Base-by-base conservation (phyloP, 306 rosid species). In the Begonia fuchsioides region DNA sequence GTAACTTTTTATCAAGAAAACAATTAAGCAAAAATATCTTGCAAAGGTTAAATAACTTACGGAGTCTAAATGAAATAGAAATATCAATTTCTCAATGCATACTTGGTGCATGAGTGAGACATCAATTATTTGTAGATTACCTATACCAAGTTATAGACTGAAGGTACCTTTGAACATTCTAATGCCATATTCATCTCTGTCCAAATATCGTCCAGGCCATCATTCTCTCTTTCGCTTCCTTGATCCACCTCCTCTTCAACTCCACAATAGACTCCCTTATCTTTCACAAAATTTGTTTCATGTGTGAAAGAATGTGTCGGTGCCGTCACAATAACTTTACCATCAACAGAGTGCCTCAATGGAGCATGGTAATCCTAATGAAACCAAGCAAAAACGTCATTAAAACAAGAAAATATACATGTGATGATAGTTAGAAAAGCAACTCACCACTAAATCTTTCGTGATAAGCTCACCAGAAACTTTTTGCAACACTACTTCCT, bases 201-300 rank as follows among this genome's bases (percentile, higher is more conserved):
- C 98, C 98, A 90, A 38, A 82, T 76, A 61, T 90, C 93, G 2
- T 50, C 78, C 10, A 85, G 69, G 32, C 79, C 95, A 20, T 81
- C 95, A 46, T 79, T 92, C 65, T 53, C 68, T 12, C 50, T 16
- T 16, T 62, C 67, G 44, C 15, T 60, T 53, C 52, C 38, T 12
- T 57, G 50, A 57, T 63, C 49, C 15, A 52, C 73, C 38, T 71
- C 83, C 49, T 76, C 92, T 20, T 65, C 71, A 10, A 75, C 66
- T 61, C 95, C 94, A 51, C 79, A 38, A 61, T 79, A 90, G 61
- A 69, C 68, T 71, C 98, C 95, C 60, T 64, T 51, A 59, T 71
- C 68, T 39, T 43, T 68, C 62, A 35, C 19, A 47, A 2, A 12
- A 11, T 9, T 49, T 20, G 46, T 18, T 12, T 53, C 62, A 51